Conservation (phyloP, 176 grass and related monocot genomes). For the maize (Zea mays) region Zm-B73-REFERENCE-NAM-5.0 NC_050098.1:214738001-214738500, state of each 20-base stretch:
- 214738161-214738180: constrained; percentile 2
- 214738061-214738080: not conserved
- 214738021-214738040: not conserved
- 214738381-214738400: constrained; percentile 32
- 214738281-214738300: too few relatives aligned
- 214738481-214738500: too few relatives aligned
- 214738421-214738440: too few relatives aligned
- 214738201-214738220: constrained; percentile 18
- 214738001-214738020: too few relatives aligned
- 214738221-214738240: constrained; percentile 13
- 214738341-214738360: constrained; percentile 17
- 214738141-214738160: constrained; percentile 45
- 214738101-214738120: constrained; percentile 5
- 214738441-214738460: too few relatives aligned
- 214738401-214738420: not conserved
- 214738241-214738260: not conserved
- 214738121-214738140: constrained; percentile 15
- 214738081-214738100: constrained; percentile 31
- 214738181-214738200: not conserved
- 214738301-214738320: not conserved
- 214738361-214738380: constrained; percentile 5
- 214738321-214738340: too few relatives aligned
- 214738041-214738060: constrained; percentile 31
- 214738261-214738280: too few relatives aligned
- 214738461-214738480: too few relatives aligned